A percentile compares a stretch with the other conserved stretches of the same genome.
Conservation (phyloP, 768 basidiomycete species). For the Collybia nuda region DNA sequence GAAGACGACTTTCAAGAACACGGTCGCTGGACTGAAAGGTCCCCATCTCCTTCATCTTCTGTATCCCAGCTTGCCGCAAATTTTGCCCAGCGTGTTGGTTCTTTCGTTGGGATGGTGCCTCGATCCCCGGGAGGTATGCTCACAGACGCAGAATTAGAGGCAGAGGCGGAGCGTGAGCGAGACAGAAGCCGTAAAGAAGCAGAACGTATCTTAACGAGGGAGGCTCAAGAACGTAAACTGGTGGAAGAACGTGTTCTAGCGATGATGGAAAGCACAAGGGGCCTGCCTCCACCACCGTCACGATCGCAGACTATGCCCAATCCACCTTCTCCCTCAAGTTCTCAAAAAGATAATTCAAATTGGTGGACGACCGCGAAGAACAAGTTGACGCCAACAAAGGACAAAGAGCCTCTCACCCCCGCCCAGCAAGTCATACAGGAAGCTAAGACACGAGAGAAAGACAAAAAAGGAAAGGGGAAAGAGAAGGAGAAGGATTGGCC, state of each 20-base stretch:
- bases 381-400: conserved; percentile 77
- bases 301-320: conserved; percentile 55
- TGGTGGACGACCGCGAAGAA: conserved; percentile 83
- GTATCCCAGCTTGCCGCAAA: conserved; percentile 72
- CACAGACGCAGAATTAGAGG: conserved; percentile 79
- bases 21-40: conserved; percentile 34
- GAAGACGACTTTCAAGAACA: conserved; percentile 29
- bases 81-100: conserved; percentile 74
- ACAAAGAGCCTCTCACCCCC: conserved; percentile 71
- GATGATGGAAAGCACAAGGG: conserved; percentile 58
- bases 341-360: conserved; percentile 57
- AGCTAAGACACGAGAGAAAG: conserved; percentile 65
- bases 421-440: conserved; percentile 83
- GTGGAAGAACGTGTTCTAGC: conserved; percentile 76
- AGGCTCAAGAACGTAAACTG: conserved; percentile 65
- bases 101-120: conserved; percentile 54
- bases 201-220: conserved; percentile 69
- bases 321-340: conserved; percentile 62
- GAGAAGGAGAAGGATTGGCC: conserved; percentile 58
- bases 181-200: conserved; percentile 77
- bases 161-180: conserved; percentile 75
- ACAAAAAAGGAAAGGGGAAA: conserved; percentile 45
- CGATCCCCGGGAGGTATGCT: conserved; percentile 42
- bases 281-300: conserved; percentile 59
- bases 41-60: conserved; percentile 68